Evolutionary conservation across 1,284 basidiomycete species (phyloP).

Genomic region (Boletellus sp.): DNA sequence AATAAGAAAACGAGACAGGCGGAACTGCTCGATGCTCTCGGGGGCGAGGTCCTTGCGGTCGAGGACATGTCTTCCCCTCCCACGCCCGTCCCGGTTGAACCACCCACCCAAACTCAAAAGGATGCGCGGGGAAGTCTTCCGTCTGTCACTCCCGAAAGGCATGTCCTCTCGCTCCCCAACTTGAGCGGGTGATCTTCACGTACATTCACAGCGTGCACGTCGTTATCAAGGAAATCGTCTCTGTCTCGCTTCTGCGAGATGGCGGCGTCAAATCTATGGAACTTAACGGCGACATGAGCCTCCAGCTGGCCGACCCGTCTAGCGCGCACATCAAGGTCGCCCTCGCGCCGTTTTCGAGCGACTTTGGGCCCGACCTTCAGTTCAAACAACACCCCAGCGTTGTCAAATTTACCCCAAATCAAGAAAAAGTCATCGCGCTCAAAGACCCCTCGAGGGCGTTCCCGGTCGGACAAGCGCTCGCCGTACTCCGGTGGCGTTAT

Average conservation of each 20-base stretch:
- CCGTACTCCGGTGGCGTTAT: slow-evolving; percentile 92
- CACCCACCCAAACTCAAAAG: slow-evolving; percentile 44
- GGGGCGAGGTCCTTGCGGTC: slow-evolving; percentile 67
- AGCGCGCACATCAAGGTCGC: slow-evolving; percentile 76
- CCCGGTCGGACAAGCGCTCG: slow-evolving; percentile 84
- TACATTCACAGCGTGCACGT: slow-evolving; percentile 71
- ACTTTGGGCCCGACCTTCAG: slow-evolving; percentile 72
- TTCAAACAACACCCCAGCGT: slow-evolving; percentile 98
- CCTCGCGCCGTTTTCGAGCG: slow-evolving; percentile 59
- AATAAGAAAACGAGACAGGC: slow-evolving; percentile 86
- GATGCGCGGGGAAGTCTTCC: slow-evolving; percentile 64
- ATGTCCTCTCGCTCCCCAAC: slow-evolving; percentile 11
- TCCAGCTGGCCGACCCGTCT: slow-evolving; percentile 79
- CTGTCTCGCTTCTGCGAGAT: slow-evolving; percentile 80
- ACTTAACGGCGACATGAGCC: slow-evolving; percentile 91
- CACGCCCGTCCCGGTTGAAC: slow-evolving; percentile 48
- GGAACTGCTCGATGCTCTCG: slow-evolving; percentile 84
- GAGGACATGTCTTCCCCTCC: slow-evolving; percentile 58
- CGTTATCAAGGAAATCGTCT: slow-evolving; percentile 80
- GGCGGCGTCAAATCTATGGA: slow-evolving; percentile 89
- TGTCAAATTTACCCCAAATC: slow-evolving; percentile 75
- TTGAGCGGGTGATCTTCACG: neutral
- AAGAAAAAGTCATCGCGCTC: slow-evolving; percentile 71
- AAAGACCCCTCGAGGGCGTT: slow-evolving; percentile 83
- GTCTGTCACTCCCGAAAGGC: slow-evolving; percentile 78